Evolutionary conservation across 352 stramenopile genomes (phyloP), one percentile per base, ranked within the genome.

Genomic region (Thalassiosira mediterranea): DNA sequence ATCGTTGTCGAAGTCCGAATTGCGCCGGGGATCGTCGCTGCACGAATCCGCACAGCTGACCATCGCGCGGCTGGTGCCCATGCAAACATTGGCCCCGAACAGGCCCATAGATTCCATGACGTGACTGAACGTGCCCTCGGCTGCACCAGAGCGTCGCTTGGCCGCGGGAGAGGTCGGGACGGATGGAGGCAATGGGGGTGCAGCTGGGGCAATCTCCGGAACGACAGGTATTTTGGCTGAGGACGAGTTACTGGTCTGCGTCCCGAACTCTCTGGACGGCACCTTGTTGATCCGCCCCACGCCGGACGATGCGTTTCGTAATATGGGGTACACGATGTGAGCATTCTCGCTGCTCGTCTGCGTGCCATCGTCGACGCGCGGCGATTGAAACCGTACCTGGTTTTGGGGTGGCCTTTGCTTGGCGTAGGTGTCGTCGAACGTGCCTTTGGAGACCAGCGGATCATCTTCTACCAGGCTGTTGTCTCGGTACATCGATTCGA

Each of bases 21-120:
- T 42, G 25, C 13, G 59, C n/a, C 44, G 49, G 11, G 13, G 2
- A 56, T 26, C 4, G 23, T 76, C 52, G 42, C 23, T 72, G 28
- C 72, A 81, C n/a, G 72, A 38, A 37, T 70, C 40, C 29, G 34
- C 59, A 32, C 72, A 81, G 10, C 48, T 61, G 10, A 63, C 28
- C 32, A 76, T 72, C 17, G 57, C 58, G 13, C 28, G 40, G 28
- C 72, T 71, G 17, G 64, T 62, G 21, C 57, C 58, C 21, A 72
- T 59, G 37, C 72, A 81, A n/a, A 72, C 21, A n/a, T 32, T 47
- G 19, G 64, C 42, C 25, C 53, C 54, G 23, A 72, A 81, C 3
- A 76, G 40, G 19, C 40, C 72, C 11, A 72, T 52, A 5, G 57
- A 71, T 52, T 72, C 64, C 21, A 76, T 53, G 15, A 8, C 7